phyloP scores from a whole-genome alignment of 495 filamentous ascomycete genomes.

The Xylaria palmicola region DNA sequence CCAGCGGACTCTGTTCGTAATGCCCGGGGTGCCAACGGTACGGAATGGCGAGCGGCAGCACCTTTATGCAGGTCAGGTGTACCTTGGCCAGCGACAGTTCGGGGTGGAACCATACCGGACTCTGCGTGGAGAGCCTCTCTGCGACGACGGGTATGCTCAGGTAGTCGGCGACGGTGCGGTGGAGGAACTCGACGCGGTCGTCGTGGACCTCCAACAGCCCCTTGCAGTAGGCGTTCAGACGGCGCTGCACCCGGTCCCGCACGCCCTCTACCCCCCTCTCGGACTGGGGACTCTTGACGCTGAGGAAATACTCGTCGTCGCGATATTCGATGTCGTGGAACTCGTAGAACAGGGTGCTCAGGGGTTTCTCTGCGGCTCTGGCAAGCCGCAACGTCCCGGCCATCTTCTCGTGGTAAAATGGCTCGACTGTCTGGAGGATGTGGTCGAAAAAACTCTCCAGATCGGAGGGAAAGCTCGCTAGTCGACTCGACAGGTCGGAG shows the following conservation, averaged over 20 bases:
- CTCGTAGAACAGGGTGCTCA: constrained; percentile 7
- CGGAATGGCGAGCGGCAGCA: background rate
- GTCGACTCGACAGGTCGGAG: constrained; percentile 18
- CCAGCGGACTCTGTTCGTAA: background rate
- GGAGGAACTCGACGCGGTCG: constrained; percentile 9
- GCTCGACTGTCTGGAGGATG: constrained; percentile 18
- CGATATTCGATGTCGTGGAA: constrained; percentile 15
- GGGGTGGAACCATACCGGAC: constrained; percentile 6
- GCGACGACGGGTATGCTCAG: background rate
- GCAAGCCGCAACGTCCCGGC: constrained; percentile 8
- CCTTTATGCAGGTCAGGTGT: constrained; percentile 2
- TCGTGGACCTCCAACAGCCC: constrained; percentile 6
- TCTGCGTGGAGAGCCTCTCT: constrained; percentile 2
- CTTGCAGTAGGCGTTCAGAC: constrained; percentile 10
- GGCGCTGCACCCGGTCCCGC: background rate
- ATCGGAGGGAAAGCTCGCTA: constrained; percentile 21
- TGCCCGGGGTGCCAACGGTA: background rate
- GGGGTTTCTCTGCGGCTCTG: constrained; percentile 1
- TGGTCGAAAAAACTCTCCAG: constrained; percentile 25
- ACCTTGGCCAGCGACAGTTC: constrained; percentile 1
- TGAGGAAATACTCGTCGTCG: constrained; percentile 5
- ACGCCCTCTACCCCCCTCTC: background rate
- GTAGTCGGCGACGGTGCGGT: constrained; percentile 7
- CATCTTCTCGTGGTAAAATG: constrained; percentile 16
- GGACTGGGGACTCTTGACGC: background rate